These are phyloP conservation scores for Simmondsia chinensis DNA, from an alignment of 148 eudicot genomes.

Conservation along the genomic window DNA sequence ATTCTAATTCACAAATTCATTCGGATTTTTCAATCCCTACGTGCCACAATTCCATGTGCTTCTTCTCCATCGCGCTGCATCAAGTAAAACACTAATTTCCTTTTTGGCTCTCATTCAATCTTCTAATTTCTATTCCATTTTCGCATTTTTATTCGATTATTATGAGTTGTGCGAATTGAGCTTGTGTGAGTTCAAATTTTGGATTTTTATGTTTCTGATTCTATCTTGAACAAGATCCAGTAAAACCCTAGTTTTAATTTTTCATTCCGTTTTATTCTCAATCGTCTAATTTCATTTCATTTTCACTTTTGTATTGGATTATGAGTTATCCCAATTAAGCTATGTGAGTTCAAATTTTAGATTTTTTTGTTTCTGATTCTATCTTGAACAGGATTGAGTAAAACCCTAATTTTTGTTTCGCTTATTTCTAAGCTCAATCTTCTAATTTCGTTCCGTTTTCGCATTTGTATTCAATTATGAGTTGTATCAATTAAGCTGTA, in stretches of 20 bases:
- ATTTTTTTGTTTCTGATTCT: neutral
- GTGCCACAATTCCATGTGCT: slow-evolving; percentile 2
- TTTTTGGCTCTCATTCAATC: neutral
- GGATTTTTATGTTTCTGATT: neutral
- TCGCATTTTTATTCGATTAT: neutral
- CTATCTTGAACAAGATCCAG: neutral
- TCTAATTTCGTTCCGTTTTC: neutral
- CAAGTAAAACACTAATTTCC: neutral
- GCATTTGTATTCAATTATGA: neutral
- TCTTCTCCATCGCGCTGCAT: slow-evolving; percentile 7
- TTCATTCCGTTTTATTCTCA: neutral
- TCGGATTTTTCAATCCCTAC: slow-evolving; percentile 18
- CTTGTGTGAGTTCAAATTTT: neutral
- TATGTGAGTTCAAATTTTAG: neutral
- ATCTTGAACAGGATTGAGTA: neutral
- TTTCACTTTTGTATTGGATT: neutral
- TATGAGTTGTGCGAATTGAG: no score
- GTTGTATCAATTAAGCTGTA: no score
- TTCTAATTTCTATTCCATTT: neutral
- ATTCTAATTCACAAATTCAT: slow-evolving; percentile 14
- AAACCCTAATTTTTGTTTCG: neutral
- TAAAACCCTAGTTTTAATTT: neutral
- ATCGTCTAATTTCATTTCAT: neutral
- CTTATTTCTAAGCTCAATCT: neutral
- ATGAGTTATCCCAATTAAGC: no score